These are phyloP conservation scores for Eutypa lata DNA, from an alignment of 2,329 filamentous ascomycete species.

Conservation along the genomic window DNA sequence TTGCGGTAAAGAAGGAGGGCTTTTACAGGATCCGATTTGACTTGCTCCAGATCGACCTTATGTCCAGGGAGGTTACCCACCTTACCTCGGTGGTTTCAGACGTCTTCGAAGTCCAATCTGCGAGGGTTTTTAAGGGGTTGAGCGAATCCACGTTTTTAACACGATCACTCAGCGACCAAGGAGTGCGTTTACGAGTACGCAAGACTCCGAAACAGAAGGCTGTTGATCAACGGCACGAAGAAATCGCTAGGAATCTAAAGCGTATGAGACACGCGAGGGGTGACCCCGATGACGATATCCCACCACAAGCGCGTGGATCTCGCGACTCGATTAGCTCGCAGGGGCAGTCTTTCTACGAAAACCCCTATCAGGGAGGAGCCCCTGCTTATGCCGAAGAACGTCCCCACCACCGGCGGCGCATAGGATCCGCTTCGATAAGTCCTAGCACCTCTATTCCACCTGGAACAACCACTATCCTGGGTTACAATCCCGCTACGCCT, in stretches of 20 bases:
- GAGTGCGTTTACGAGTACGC: constrained; percentile 75
- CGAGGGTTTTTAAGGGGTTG: constrained; percentile 76
- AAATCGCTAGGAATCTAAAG: constrained; percentile 21
- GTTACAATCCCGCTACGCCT: neutral
- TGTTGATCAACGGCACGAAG: constrained; percentile 42
- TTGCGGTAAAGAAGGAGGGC: constrained; percentile 75
- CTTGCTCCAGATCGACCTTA: constrained; percentile 63
- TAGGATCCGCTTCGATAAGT: neutral
- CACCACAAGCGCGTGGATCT: neutral
- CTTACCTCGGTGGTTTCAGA: constrained; percentile 37
- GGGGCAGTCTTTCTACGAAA: neutral
- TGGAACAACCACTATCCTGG: neutral
- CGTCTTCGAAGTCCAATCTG: constrained; percentile 61
- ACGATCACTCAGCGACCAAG: constrained; percentile 80
- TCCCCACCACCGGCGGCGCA: neutral
- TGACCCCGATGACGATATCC: neutral
- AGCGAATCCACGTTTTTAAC: constrained; percentile 79
- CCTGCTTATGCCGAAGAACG: neutral
- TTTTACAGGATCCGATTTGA: constrained; percentile 72
- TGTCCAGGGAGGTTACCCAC: constrained; percentile 17
- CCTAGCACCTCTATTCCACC: neutral
- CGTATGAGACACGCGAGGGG: neutral
- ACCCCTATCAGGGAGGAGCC: neutral
- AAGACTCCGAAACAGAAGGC: constrained; percentile 70
- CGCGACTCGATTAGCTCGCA: neutral